Evolutionary conservation across 2,329 filamentous ascomycete species (phyloP).

Genomic region (Ascochyta viciae-villosae): DNA sequence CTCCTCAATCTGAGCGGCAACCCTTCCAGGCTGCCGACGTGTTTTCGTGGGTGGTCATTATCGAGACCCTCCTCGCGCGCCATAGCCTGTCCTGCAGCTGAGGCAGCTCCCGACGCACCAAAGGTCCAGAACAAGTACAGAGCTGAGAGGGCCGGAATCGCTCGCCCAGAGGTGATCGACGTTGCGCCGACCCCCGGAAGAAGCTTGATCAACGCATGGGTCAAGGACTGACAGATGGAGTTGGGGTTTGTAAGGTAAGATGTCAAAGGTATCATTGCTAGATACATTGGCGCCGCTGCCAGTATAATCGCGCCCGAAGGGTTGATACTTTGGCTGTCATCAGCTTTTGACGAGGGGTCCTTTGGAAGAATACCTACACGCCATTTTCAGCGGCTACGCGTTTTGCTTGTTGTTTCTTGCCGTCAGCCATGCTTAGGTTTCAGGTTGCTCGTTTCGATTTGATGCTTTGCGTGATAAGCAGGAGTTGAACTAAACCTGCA

Average conservation of each 20-base stretch:
- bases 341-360: not conserved
- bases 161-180: constrained; percentile 29
- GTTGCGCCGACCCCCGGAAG: constrained; percentile 28
- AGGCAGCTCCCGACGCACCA: constrained; percentile 28
- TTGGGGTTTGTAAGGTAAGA: constrained; percentile 30
- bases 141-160: constrained; percentile 30
- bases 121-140: constrained; percentile 35
- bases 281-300: constrained; percentile 29
- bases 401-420: constrained; percentile 28
- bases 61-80: constrained; percentile 22
- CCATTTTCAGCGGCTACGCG: constrained; percentile 25
- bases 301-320: constrained; percentile 23
- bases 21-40: constrained; percentile 19
- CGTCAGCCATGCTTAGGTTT: constrained; percentile 24
- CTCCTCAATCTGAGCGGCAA: constrained; percentile 30
- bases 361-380: constrained; percentile 16
- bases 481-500: not conserved
- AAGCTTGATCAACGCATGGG: constrained; percentile 30
- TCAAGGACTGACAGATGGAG: constrained; percentile 28
- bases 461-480: not conserved
- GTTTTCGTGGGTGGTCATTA: constrained; percentile 29
- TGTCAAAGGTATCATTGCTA: constrained; percentile 28
- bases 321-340: constrained; percentile 18
- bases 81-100: constrained; percentile 33
- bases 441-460: not conserved